Evolutionary conservation across 1,284 basidiomycete genomes (phyloP), one percentile per base, ranked within the genome.

Genomic region (Grifola frondosa): DNA sequence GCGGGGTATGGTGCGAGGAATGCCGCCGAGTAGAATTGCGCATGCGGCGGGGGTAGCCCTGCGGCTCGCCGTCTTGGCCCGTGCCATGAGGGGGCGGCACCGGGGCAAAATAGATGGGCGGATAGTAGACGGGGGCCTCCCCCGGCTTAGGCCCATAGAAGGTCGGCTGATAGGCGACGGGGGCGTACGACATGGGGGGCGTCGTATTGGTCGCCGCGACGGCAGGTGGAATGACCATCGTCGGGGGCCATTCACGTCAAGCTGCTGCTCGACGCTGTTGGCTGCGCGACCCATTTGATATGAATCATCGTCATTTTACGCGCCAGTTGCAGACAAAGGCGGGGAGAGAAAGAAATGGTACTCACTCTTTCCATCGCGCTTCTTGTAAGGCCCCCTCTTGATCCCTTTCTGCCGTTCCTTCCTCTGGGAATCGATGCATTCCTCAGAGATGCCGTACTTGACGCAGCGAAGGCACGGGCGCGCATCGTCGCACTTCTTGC

Each of bases 361-460:
- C 81, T 66, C 59, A 87, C 86, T 77, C 77, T 82, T 87, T 75
- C 77, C 81, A 82, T 88, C 84, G 77, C 86, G 84, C 79, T 91
- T 90, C 85, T 90, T 92, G 84, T 92, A 92, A 65, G 90, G 90
- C 35, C 89, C 90, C 56, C 90, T 71, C 74, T 91, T 92, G 59
- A 90, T 77, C 53, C 90, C 89, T 61, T 88, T 90, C 67, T 84
- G 85, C 57, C 90, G 73, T 66, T 91, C 88, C 71, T 91, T 92
- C 56, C 89, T 77, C 66, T 84, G 78, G 35, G 85, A 88, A 69
- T 91, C 84, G 56, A 87, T 69, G 61, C 89, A 92, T 55, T 84
- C 83, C 62, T 89, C 87, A 34, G 78, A 73, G 51, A 87, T 76
- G 59, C 88, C 88, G 58, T 92, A 92, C 68, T 87, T 89, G 64